phyloP scores from a whole-genome alignment of 208 protist genomes.

The Blastocrithidia nonstop region DNA sequence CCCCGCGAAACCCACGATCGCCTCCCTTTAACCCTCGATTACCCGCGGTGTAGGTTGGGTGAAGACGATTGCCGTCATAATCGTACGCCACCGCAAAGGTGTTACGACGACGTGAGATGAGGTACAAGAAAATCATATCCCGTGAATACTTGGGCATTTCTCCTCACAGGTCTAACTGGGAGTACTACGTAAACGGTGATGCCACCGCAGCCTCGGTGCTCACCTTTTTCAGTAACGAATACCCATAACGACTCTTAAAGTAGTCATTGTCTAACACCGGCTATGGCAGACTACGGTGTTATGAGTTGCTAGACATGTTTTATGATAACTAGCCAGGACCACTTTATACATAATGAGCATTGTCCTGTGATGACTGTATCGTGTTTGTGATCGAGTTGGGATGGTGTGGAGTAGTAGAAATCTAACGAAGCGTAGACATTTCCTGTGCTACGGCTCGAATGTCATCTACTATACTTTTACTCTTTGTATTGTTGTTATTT shows the following conservation, averaged over 20 bases:
- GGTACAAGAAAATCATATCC: slow-evolving; percentile 76
- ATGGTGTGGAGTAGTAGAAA: too few relatives aligned
- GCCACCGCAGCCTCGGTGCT: slow-evolving; percentile 5
- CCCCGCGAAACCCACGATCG: slow-evolving; percentile 67
- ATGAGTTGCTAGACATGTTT: neutral
- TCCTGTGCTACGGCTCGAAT: neutral
- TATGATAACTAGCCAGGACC: neutral
- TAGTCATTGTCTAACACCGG: slow-evolving; percentile 62
- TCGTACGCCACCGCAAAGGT: slow-evolving; percentile 83
- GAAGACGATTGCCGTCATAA: slow-evolving; percentile 62
- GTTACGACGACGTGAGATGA: slow-evolving; percentile 73
- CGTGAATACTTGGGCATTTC: slow-evolving; percentile 81
- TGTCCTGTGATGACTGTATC: too few relatives aligned
- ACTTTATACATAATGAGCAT: neutral
- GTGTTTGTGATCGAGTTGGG: too few relatives aligned
- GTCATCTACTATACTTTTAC: neutral
- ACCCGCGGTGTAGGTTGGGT: slow-evolving; percentile 68
- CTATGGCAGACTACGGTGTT: slow-evolving; percentile 15
- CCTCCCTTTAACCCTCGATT: slow-evolving; percentile 78
- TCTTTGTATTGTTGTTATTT: too few relatives aligned
- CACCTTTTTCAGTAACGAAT: slow-evolving; percentile 44
- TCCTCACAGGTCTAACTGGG: slow-evolving; percentile 72
- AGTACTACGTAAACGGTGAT: slow-evolving; percentile 25
- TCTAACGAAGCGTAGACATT: too few relatives aligned
- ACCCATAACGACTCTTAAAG: slow-evolving; percentile 66